phyloP scores from a whole-genome alignment of 2,329 filamentous ascomycete species.

The Penicillium hordei region DNA sequence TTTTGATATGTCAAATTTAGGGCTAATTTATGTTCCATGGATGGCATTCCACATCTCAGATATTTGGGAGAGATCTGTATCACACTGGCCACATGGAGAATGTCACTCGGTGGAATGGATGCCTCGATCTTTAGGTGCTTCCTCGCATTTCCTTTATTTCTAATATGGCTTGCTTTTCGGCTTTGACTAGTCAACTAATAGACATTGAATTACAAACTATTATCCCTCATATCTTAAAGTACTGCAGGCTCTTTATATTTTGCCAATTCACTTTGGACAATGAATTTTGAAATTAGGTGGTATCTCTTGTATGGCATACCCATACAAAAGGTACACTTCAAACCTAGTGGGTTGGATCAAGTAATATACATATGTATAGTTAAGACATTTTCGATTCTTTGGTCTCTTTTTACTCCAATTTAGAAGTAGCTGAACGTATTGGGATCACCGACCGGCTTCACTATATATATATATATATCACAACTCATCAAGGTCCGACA shows the following conservation, averaged over 20 bases:
- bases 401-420: too few species aligned
- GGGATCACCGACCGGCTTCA: neutral
- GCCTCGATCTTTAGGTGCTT: neutral
- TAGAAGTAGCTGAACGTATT: neutral
- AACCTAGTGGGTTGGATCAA: neutral
- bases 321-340: neutral
- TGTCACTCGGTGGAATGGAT: neutral
- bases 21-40: neutral
- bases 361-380: too few species aligned
- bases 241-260: neutral
- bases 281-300: neutral
- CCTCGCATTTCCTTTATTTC: neutral
- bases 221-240: neutral
- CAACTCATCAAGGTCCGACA: neutral
- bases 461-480: neutral
- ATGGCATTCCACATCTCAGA: neutral
- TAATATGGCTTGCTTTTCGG: neutral
- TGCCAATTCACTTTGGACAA: too few species aligned
- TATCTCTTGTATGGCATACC: neutral
- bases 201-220: neutral
- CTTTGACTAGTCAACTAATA: neutral
- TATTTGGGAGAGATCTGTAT: neutral
- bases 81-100: neutral
- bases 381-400: too few species aligned
- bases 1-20: conserved; percentile 1